These are phyloP conservation scores for Hordeum pubiflorum DNA, from an alignment of 202 grass and related monocot genomes.

Conservation along the genomic window DNA sequence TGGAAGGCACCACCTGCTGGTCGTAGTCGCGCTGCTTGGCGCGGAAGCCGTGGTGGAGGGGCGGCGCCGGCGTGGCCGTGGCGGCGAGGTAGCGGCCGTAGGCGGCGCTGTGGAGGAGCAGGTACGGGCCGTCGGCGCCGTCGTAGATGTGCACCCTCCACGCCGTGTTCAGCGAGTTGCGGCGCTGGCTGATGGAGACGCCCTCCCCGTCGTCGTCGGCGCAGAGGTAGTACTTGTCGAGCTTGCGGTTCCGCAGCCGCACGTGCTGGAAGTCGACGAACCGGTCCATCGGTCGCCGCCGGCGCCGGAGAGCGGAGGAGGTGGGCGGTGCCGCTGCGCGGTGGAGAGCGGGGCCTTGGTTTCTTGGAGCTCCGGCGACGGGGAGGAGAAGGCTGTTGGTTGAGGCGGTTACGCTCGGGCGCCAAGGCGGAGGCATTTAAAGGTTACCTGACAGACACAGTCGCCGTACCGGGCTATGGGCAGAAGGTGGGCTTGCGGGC, in stretches of 20 bases:
- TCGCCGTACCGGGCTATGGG: not conserved
- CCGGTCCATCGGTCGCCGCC: not conserved
- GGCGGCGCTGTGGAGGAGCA: slow-evolving; percentile 17
- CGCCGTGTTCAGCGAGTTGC: not conserved
- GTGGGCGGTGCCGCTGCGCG: not conserved
- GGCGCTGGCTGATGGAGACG: not conserved
- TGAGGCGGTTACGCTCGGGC: not conserved
- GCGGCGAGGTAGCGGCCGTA: slow-evolving; percentile 20
- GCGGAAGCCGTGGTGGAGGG: not conserved
- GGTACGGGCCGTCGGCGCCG: not conserved
- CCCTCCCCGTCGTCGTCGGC: not conserved
- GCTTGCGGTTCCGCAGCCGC: not conserved
- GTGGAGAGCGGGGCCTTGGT: not conserved
- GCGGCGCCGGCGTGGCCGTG: not conserved
- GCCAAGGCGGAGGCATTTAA: not conserved
- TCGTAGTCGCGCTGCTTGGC: not conserved
- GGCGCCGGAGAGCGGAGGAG: not conserved
- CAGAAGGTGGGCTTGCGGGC: not conserved
- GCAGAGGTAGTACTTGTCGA: not conserved
- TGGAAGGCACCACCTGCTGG: accelerated
- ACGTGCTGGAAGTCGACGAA: not conserved
- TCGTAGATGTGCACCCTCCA: not conserved
- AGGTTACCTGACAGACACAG: not conserved
- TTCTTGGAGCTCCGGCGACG: not conserved
- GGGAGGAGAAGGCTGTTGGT: not conserved